Evolutionary conservation across 768 basidiomycete species (phyloP).

Genomic region (Termitomyces sp.): DNA sequence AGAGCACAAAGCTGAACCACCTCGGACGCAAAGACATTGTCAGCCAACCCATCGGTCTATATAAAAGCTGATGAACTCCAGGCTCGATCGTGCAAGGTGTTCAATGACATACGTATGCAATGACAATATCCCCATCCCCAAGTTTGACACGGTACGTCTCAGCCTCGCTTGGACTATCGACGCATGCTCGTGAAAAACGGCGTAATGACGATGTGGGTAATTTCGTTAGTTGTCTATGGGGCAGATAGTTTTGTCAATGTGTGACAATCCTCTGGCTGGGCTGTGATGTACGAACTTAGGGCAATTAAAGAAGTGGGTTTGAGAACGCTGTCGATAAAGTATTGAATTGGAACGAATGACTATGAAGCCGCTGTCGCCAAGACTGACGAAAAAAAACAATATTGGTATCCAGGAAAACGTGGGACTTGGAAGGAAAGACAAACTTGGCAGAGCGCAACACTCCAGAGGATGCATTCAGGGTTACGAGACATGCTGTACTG

Average conservation of each 20-base stretch:
- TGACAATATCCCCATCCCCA: slow-evolving; percentile 46
- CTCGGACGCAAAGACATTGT: slow-evolving; percentile 66
- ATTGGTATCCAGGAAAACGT: not conserved
- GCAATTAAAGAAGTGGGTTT: slow-evolving; percentile 54
- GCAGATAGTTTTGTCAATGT: slow-evolving; percentile 6
- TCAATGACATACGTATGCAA: slow-evolving; percentile 35
- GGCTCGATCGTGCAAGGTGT: not conserved
- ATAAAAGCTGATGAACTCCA: not conserved
- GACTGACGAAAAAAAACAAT: slow-evolving; percentile 27
- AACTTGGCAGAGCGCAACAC: slow-evolving; percentile 75
- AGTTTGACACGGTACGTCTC: slow-evolving; percentile 37
- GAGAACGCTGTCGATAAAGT: slow-evolving; percentile 43
- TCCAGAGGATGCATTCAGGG: slow-evolving; percentile 69
- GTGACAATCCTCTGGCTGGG: slow-evolving; percentile 4
- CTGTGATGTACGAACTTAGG: slow-evolving; percentile 33
- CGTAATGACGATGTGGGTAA: slow-evolving; percentile 37
- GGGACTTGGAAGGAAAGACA: slow-evolving; percentile 16
- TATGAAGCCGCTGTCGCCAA: slow-evolving; percentile 76
- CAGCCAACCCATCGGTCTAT: slow-evolving; percentile 51
- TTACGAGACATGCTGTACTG: slow-evolving; percentile 77
- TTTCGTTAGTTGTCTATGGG: slow-evolving; percentile 47
- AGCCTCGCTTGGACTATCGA: slow-evolving; percentile 46
- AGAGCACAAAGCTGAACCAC: slow-evolving; percentile 66
- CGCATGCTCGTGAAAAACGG: slow-evolving; percentile 43
- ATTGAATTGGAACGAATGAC: slow-evolving; percentile 66